Conservation (phyloP, 192 early-diverging fungal genomes). For the Entophlyctis luteolus region DNA sequence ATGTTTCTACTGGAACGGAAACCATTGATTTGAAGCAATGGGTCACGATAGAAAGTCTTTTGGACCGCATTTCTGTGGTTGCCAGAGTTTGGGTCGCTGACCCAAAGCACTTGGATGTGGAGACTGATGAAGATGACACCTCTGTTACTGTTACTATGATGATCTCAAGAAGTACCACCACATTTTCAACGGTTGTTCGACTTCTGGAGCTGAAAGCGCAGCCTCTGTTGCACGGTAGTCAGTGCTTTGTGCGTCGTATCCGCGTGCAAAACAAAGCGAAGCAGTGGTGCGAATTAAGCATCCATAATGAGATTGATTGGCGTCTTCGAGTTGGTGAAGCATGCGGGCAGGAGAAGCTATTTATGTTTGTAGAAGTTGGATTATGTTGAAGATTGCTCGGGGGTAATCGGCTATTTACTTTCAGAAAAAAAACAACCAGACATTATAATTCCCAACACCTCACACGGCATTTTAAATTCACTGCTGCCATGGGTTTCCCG, state of each 20-base stretch:
- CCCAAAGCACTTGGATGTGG: not conserved
- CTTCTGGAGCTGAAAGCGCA: not conserved
- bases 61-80: not conserved
- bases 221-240: not conserved
- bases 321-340: conserved; percentile 7
- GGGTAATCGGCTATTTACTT: too few species aligned
- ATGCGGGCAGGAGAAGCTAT: not conserved
- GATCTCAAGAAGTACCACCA: not conserved
- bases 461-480: not conserved
- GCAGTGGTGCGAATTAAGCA: not conserved
- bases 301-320: conserved; percentile 12
- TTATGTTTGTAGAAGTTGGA: conserved; percentile 6
- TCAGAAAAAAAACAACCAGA: not conserved
- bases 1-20: not conserved
- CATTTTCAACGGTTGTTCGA: not conserved
- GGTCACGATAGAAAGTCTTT: not conserved
- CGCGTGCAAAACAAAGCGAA: not conserved
- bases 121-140: not conserved
- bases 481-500: not conserved
- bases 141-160: not conserved
- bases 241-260: not conserved
- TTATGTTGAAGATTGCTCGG: not conserved
- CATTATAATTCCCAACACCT: not conserved
- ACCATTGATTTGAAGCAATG: not conserved
- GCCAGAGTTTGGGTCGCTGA: not conserved